A percentile compares a stretch with the other conserved stretches of the same genome.
phyloP scores from a whole-genome alignment of 2,329 filamentous ascomycete genomes.

The Talaromyces sp. region DNA sequence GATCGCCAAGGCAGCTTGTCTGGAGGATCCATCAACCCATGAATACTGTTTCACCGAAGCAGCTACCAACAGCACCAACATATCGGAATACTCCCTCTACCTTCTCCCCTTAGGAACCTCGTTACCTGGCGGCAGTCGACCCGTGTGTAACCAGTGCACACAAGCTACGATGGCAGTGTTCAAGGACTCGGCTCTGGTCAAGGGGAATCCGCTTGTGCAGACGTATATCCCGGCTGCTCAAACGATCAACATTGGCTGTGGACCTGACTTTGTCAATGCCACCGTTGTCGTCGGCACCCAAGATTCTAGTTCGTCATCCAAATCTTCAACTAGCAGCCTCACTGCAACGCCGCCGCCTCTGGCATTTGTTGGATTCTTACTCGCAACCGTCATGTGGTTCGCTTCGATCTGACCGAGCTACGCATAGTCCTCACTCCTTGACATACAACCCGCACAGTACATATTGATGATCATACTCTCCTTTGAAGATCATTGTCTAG shows the following conservation, averaged over 20 bases:
- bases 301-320: constrained; percentile 14
- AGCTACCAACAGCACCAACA: constrained; percentile 67
- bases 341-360: background rate
- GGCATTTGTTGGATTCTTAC: background rate
- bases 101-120: constrained; percentile 74
- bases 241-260: constrained; percentile 65
- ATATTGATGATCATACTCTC: background rate
- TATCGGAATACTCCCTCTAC: constrained; percentile 76
- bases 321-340: constrained; percentile 4
- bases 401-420: background rate
- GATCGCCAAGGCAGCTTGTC: constrained; percentile 75
- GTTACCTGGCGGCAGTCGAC: constrained; percentile 63
- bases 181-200: constrained; percentile 63
- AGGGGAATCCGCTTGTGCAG: constrained; percentile 60
- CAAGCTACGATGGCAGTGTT: constrained; percentile 79
- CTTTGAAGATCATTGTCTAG: background rate
- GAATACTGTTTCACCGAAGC: constrained; percentile 80
- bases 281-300: constrained; percentile 36
- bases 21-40: constrained; percentile 61
- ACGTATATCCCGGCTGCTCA: constrained; percentile 70
- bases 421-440: background rate
- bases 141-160: constrained; percentile 72
- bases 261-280: constrained; percentile 51
- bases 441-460: background rate
- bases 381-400: background rate